Evolutionary conservation across 345 rosid species (phyloP).

Genomic region (Excoecaria cochinchinensis): DNA sequence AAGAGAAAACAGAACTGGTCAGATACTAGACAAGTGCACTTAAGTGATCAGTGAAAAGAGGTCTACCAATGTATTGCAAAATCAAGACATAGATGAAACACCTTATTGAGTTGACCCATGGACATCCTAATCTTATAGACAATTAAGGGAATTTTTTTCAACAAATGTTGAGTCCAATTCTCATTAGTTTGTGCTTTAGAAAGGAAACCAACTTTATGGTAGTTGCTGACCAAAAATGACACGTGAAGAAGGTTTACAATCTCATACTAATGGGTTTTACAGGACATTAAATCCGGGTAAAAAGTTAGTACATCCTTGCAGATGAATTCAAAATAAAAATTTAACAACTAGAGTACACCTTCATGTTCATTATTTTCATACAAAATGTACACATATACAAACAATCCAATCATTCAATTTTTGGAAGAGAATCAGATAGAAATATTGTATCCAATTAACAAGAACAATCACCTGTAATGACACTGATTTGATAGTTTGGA

Average conservation of each 20-base stretch:
- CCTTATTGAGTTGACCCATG: background rate
- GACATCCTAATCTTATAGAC: background rate
- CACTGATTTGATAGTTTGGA: slow-evolving; percentile 85
- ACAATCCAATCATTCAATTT: background rate
- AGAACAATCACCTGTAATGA: slow-evolving; percentile 50
- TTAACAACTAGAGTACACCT: background rate
- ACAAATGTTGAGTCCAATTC: background rate
- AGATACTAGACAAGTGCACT: background rate
- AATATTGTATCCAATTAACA: background rate
- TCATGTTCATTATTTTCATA: background rate
- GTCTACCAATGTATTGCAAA: background rate
- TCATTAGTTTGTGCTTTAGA: background rate
- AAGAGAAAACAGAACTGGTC: background rate
- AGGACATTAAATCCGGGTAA: background rate
- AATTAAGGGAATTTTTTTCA: background rate
- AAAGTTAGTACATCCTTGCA: background rate
- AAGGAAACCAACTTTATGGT: background rate
- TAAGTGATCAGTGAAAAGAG: background rate
- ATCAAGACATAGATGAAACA: background rate
- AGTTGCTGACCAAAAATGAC: background rate
- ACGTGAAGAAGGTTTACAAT: background rate
- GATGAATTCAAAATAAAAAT: background rate
- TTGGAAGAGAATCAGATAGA: background rate
- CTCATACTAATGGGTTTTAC: background rate
- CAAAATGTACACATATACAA: background rate